These are phyloP conservation scores for Malassezia arunalokei DNA, from an alignment of 1,284 basidiomycete genomes.

Conservation along the genomic window DNA sequence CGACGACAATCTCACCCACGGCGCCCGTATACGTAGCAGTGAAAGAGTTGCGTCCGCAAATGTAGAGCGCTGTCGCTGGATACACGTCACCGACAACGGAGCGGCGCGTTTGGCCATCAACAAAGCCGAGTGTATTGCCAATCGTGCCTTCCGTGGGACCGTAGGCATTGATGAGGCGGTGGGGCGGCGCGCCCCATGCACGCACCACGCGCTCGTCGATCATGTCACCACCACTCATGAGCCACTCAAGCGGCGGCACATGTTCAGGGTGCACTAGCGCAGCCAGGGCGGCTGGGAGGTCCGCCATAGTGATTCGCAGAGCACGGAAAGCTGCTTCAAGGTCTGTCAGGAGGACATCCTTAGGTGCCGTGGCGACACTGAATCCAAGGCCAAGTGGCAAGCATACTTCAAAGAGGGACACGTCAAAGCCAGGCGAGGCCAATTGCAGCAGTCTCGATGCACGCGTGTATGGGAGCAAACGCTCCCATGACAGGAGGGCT, in stretches of 20 bases:
- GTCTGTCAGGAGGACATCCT: slow-evolving; percentile 36
- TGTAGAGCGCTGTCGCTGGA: slow-evolving; percentile 26
- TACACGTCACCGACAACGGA: slow-evolving; percentile 34
- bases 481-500: slow-evolving; percentile 37
- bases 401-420: slow-evolving; percentile 43
- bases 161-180: slow-evolving; percentile 40
- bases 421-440: slow-evolving; percentile 41
- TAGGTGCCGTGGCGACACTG: slow-evolving; percentile 35
- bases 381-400: slow-evolving; percentile 39
- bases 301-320: slow-evolving; percentile 38
- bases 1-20: slow-evolving; percentile 39
- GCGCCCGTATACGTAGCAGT: slow-evolving; percentile 18
- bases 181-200: slow-evolving; percentile 30
- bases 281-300: slow-evolving; percentile 39
- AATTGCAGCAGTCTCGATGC: slow-evolving; percentile 37
- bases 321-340: slow-evolving; percentile 26
- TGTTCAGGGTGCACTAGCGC: slow-evolving; percentile 30
- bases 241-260: slow-evolving; percentile 36
- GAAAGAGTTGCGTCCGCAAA: slow-evolving; percentile 19
- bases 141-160: slow-evolving; percentile 44
- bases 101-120: slow-evolving; percentile 22
- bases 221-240: slow-evolving; percentile 44
- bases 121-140: slow-evolving; percentile 41
- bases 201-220: slow-evolving; percentile 37
- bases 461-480: slow-evolving; percentile 26